Evolutionary conservation across 2,329 filamentous ascomycete species (phyloP), one percentile per base, ranked within the genome.

Genomic region (Waltergamsia citrina): DNA sequence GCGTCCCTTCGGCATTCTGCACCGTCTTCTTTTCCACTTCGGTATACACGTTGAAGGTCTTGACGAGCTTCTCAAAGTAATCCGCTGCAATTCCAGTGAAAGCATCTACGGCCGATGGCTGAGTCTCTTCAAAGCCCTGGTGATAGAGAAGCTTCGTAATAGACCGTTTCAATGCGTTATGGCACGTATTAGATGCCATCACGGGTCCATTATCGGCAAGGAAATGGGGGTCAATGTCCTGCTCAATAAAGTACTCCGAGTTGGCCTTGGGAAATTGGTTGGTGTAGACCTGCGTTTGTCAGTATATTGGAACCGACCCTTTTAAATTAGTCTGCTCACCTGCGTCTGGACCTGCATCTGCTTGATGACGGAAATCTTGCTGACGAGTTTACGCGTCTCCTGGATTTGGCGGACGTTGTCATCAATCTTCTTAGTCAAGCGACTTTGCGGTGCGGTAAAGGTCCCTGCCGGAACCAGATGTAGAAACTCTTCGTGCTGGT

Each of bases 341-440:
- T 95, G 92, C 33, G 87, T 85, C 56, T 98, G 92, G 35, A 96
- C 77, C 60, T 98, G 92, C 92, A 98, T 98, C 62, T 98, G 92
- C 64, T 96, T 98, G 54, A 98, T 92, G 41, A 98, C 86, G 32
- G 85, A 81, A 53, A 98, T 94, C 61, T 96, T 98, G 9, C 87
- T 87, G 49, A 87, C 94, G 20, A 98, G 73, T 53, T 95, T 96
- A 45, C 92, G 74, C 1, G 92, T 98, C 50, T 96, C 90, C 56
- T 98, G 92, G 71, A 98, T 88, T 52, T 95, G 88, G 40, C 78
- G 77, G 59, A 96, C 85, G 47, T 98, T 98, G 36, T 78, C 75
- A 46, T 95, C 85, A 59, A 98, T 81, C 52, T 81, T 90, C 46
- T 76, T 77, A 2, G 82, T 69, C 23, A 98, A 61, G 34, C 71